Evolutionary conservation across 1,139 yeast genomes (phyloP).

Genomic region (Suhomyces choctaworum): DNA sequence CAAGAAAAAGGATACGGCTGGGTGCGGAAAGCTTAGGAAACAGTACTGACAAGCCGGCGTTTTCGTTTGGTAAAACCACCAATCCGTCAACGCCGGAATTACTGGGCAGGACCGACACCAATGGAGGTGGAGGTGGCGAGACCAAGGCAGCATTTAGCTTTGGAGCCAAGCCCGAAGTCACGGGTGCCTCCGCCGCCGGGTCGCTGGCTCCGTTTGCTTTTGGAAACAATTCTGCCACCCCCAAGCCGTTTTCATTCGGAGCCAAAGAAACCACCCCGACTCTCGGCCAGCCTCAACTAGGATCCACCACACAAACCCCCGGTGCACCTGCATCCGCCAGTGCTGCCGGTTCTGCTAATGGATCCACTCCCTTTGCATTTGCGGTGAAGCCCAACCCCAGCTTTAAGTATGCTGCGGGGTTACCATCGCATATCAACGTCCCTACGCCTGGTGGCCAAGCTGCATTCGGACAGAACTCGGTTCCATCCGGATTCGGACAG

Average conservation of each 20-base stretch:
- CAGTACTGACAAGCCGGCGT: constrained; percentile 4
- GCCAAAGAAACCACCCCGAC: constrained; percentile 7
- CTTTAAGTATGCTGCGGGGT: constrained; percentile 16
- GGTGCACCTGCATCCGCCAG: not conserved
- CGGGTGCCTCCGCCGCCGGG: not conserved
- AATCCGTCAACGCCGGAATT: constrained; percentile 9
- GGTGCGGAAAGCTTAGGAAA: too few species aligned
- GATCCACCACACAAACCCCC: not conserved
- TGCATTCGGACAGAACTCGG: constrained; percentile 2
- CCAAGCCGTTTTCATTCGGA: constrained; percentile 6
- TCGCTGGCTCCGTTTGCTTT: constrained; percentile 12
- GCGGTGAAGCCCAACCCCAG: constrained; percentile 8
- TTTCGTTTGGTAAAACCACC: constrained; percentile 18
- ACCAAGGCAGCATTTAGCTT: constrained; percentile 8
- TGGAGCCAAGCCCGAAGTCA: constrained; percentile 1
- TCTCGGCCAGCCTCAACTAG: constrained; percentile 15
- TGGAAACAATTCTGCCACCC: constrained; percentile 11
- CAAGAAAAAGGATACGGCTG: too few species aligned
- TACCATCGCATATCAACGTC: constrained; percentile 6
- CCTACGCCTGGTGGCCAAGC: constrained; percentile 1
- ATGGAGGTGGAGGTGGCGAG: constrained; percentile 1
- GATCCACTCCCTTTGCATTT: constrained; percentile 11
- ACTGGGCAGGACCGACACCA: constrained; percentile 6
- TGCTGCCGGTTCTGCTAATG: not conserved
- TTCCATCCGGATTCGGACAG: constrained; percentile 6